A percentile compares a stretch with the other conserved stretches of the same genome.
Evolutionary conservation across 2,329 filamentous ascomycete species (phyloP).

Genomic region (Fusarium neocosmosporiellum): DNA sequence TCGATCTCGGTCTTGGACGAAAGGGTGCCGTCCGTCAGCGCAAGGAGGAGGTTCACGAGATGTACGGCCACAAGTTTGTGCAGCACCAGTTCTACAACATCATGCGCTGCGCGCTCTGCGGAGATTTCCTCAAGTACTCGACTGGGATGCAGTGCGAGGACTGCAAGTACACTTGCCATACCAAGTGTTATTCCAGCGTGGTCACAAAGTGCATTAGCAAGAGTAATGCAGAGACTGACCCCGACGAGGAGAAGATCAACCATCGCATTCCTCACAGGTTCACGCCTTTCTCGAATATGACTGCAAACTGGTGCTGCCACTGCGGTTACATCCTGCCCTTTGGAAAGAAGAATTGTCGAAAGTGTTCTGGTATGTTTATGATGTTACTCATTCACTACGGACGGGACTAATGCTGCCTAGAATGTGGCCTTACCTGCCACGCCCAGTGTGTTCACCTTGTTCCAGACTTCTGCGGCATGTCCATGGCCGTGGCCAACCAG

Average conservation of each 20-base stretch:
- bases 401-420: slow-evolving; percentile 57
- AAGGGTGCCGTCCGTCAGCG: slow-evolving; percentile 97
- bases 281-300: slow-evolving; percentile 95
- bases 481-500: slow-evolving; percentile 95
- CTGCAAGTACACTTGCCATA: slow-evolving; percentile 99
- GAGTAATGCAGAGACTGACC: slow-evolving; percentile 97
- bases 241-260: slow-evolving; percentile 99
- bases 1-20: slow-evolving; percentile 90
- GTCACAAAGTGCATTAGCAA: slow-evolving; percentile 99
- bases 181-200: slow-evolving; percentile 95
- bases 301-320: slow-evolving; percentile 99
- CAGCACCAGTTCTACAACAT: slow-evolving; percentile 99
- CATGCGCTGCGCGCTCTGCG: slow-evolving; percentile 98
- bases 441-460: slow-evolving; percentile 93
- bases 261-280: slow-evolving; percentile 98
- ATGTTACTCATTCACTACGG: not conserved
- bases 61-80: slow-evolving; percentile 99
- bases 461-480: slow-evolving; percentile 99
- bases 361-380: slow-evolving; percentile 77
- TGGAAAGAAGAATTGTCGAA: slow-evolving; percentile 93
- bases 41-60: slow-evolving; percentile 98
- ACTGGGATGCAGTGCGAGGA: slow-evolving; percentile 99
- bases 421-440: slow-evolving; percentile 93
- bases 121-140: slow-evolving; percentile 98
- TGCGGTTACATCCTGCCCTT: slow-evolving; percentile 96